Evolutionary conservation across 1,139 yeast genomes (phyloP).

Genomic region (Chernovozyma aurita): DNA sequence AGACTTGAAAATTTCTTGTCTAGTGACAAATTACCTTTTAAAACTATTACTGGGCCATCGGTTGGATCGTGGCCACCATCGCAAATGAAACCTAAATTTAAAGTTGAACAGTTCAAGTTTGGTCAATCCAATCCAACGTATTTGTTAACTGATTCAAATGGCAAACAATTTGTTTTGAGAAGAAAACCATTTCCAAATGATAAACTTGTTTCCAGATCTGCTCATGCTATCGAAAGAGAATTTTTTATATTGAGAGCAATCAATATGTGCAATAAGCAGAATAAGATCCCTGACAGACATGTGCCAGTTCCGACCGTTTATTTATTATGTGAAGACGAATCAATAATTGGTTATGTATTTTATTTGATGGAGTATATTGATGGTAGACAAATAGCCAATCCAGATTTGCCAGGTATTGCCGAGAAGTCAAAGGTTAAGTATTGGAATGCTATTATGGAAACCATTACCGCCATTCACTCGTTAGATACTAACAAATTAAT

Average conservation of each 20-base stretch:
- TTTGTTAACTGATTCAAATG: conserved; percentile 39
- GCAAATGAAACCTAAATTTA: conserved; percentile 15
- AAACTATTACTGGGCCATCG: conserved; percentile 3
- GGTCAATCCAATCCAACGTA: conserved; percentile 72
- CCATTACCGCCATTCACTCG: conserved; percentile 50
- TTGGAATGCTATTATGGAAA: conserved; percentile 52
- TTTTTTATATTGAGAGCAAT: conserved; percentile 51
- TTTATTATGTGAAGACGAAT: conserved; percentile 49
- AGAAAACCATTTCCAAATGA: conserved; percentile 57
- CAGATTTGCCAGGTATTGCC: conserved; percentile 40
- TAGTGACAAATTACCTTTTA: conserved; percentile 1
- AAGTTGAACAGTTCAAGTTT: conserved; percentile 51
- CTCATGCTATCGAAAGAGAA: conserved; percentile 66
- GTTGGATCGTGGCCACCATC: conserved; percentile 6
- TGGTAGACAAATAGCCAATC: conserved; percentile 58
- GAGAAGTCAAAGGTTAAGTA: conserved; percentile 18
- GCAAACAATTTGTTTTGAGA: conserved; percentile 47
- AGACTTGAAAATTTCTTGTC: conserved; percentile 26
- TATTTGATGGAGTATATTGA: conserved; percentile 59
- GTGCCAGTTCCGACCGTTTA: conserved; percentile 51
- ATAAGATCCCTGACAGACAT: conserved; percentile 12
- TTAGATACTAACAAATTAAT: conserved; percentile 46
- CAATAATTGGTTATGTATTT: conserved; percentile 46
- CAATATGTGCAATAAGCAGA: conserved; percentile 24
- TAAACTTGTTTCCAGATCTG: conserved; percentile 52